Conservation (phyloP, 257 asterid genomes). For the Capsicum baccatum region DNA sequence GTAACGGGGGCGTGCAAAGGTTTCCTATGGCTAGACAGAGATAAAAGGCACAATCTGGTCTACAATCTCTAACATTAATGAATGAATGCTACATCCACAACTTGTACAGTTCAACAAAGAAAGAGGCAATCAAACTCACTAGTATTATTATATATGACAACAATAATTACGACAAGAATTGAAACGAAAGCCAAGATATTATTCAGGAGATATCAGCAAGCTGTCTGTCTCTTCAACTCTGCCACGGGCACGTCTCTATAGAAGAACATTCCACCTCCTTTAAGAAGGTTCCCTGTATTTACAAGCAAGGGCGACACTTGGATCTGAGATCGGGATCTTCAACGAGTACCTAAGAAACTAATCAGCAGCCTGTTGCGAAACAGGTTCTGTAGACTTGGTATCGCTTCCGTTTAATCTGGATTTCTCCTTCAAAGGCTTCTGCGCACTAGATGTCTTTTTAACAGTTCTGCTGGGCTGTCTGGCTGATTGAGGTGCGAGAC, state of each 20-base stretch:
- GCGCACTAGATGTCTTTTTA: slow-evolving; percentile 53
- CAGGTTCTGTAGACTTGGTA: slow-evolving; percentile 45
- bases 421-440: slow-evolving; percentile 56
- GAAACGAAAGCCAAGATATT: slow-evolving; percentile 33
- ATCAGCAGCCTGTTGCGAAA: slow-evolving; percentile 40
- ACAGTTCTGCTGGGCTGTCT: slow-evolving; percentile 48
- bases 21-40: neutral
- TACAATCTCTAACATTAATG: neutral
- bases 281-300: slow-evolving; percentile 45
- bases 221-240: slow-evolving; percentile 35
- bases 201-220: slow-evolving; percentile 46
- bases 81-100: slow-evolving; percentile 25
- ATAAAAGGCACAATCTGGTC: neutral
- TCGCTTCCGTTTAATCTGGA: slow-evolving; percentile 45
- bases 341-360: slow-evolving; percentile 33
- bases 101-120: neutral
- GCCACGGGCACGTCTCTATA: slow-evolving; percentile 35
- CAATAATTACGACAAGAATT: slow-evolving; percentile 33
- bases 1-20: neutral
- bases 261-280: slow-evolving; percentile 36
- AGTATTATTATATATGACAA: neutral
- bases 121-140: slow-evolving; percentile 22
- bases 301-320: slow-evolving; percentile 47
- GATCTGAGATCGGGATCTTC: slow-evolving; percentile 38
- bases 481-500: slow-evolving; percentile 56